phyloP scores from a whole-genome alignment of 192 early-diverging fungal species.

The Gorgonomyces haynaldii region DNA sequence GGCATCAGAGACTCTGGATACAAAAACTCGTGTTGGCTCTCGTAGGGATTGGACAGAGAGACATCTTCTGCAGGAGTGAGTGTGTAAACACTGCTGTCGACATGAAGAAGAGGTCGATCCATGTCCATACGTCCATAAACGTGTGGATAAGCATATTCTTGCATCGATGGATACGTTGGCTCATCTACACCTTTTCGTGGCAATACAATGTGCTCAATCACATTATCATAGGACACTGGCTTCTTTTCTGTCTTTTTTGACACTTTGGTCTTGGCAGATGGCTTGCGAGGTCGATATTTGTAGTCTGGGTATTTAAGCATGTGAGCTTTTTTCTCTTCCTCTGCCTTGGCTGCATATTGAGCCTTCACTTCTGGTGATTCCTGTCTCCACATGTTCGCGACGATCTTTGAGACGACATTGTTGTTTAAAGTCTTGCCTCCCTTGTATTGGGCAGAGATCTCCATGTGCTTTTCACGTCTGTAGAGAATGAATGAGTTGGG shows the following conservation, averaged over 20 bases:
- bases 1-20: background rate
- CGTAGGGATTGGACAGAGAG: background rate
- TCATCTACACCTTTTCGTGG: too few relatives aligned
- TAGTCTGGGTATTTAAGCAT: slow-evolving; percentile 45
- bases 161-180: background rate
- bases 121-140: slow-evolving; percentile 3
- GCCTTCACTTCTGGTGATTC: slow-evolving; percentile 39
- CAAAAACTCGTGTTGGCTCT: slow-evolving; percentile 2
- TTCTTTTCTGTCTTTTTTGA: slow-evolving; percentile 3
- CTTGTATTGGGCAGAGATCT: slow-evolving; percentile 27
- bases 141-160: background rate
- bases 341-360: slow-evolving; percentile 32
- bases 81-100: background rate
- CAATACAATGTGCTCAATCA: too few relatives aligned
- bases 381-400: slow-evolving; percentile 43
- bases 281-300: slow-evolving; percentile 45
- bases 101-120: too few relatives aligned
- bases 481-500: slow-evolving; percentile 49
- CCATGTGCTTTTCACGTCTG: slow-evolving; percentile 42
- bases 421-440: slow-evolving; percentile 33
- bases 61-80: background rate
- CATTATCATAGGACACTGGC: too few relatives aligned
- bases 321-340: slow-evolving; percentile 39
- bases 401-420: slow-evolving; percentile 45
- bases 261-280: slow-evolving; percentile 13